These are phyloP conservation scores for Didymosphaeria variabile DNA, from an alignment of 2,329 filamentous ascomycete genomes.

Conservation along the genomic window DNA sequence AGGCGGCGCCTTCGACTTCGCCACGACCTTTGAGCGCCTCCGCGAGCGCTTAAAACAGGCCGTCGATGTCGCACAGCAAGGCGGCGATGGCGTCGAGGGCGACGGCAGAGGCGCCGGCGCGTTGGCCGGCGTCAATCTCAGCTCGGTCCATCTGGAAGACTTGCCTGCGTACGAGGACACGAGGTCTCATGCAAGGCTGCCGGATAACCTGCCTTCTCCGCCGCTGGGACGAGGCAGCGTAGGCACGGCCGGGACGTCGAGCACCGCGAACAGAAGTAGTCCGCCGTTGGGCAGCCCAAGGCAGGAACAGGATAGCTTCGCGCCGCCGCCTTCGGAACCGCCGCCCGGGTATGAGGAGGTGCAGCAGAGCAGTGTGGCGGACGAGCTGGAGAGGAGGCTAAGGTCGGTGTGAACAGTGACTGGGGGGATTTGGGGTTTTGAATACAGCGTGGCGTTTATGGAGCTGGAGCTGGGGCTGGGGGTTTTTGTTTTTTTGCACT, in stretches of 20 bases:
- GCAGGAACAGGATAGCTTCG: slow-evolving; percentile 49
- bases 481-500: too few relatives aligned
- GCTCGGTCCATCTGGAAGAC: slow-evolving; percentile 81
- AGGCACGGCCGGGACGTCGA: slow-evolving; percentile 28
- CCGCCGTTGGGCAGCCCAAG: slow-evolving; percentile 38
- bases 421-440: too few relatives aligned
- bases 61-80: slow-evolving; percentile 73
- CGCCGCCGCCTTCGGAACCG: slow-evolving; percentile 71
- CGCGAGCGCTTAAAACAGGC: slow-evolving; percentile 85
- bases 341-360: slow-evolving; percentile 93
- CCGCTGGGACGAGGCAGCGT: slow-evolving; percentile 27
- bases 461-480: too few relatives aligned
- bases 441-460: too few relatives aligned
- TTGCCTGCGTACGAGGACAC: slow-evolving; percentile 84
- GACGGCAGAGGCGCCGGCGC: slow-evolving; percentile 51
- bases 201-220: slow-evolving; percentile 43
- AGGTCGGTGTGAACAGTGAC: too few relatives aligned
- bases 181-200: slow-evolving; percentile 47
- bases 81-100: slow-evolving; percentile 52
- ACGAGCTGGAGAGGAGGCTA: slow-evolving; percentile 70
- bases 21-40: slow-evolving; percentile 81
- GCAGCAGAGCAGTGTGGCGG: slow-evolving; percentile 79
- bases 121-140: slow-evolving; percentile 62
- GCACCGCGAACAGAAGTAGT: slow-evolving; percentile 39
- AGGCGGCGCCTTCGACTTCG: slow-evolving; percentile 93